Conservation (phyloP, 2,329 filamentous ascomycete genomes). For the Amauroascus verrucosus region DNA sequence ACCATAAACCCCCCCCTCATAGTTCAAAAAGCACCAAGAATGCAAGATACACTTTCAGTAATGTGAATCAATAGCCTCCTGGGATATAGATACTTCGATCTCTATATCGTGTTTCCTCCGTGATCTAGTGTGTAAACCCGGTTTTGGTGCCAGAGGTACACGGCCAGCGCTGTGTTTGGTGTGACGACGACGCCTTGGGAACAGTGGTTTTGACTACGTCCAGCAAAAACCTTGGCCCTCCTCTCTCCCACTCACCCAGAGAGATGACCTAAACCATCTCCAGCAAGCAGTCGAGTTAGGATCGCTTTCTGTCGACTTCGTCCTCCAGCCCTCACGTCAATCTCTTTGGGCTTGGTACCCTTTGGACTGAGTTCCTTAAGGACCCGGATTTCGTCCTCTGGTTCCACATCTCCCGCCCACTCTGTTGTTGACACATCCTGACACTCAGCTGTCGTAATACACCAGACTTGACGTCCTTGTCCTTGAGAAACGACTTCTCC, state of each 20-base stretch:
- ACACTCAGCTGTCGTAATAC: not conserved
- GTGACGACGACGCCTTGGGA: conserved; percentile 1
- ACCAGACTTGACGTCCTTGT: not conserved
- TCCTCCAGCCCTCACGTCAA: not conserved
- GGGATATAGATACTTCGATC: too few species aligned
- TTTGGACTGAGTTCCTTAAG: not conserved
- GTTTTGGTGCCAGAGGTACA: not conserved
- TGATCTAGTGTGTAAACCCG: too few species aligned
- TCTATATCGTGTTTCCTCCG: too few species aligned
- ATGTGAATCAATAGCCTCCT: too few species aligned
- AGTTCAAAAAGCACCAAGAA: too few species aligned
- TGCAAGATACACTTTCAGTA: too few species aligned
- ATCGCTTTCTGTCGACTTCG: not conserved
- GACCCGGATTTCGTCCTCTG: not conserved
- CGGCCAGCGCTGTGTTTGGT: conserved; percentile 2
- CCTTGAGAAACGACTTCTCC: not conserved
- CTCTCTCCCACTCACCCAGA: not conserved
- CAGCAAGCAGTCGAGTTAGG: not conserved
- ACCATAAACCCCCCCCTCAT: too few species aligned
- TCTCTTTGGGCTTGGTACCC: not conserved
- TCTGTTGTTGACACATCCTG: conserved; percentile 1
- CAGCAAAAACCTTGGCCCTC: conserved; percentile 8
- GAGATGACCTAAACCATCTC: conserved; percentile 5
- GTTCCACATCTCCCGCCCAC: not conserved
- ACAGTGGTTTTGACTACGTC: not conserved